Evolutionary conservation across 2,329 filamentous ascomycete genomes (phyloP), one percentile per base, ranked within the genome.

Genomic region (Hypoxylon sp.): DNA sequence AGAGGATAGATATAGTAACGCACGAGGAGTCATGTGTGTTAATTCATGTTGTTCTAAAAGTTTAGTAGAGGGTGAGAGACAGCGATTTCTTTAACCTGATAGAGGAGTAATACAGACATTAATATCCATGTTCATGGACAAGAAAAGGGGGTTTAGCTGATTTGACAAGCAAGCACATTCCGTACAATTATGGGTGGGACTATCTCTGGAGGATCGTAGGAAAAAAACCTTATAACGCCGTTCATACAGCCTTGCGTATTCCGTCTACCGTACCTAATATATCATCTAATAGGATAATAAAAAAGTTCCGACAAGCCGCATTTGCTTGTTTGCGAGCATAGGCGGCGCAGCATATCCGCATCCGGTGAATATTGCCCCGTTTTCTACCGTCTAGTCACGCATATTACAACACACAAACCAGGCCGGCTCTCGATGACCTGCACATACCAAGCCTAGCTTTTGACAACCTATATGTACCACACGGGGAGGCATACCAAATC

Each of bases 321-420:
- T 33, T 44, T 31, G 44, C 48, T 33, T 53, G 42, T 29, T 63
- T 48, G 50, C 35, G 37, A 22, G 24, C 19, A 19, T 42, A 35
- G 51, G 33, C 35, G 19, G 42, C 22, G 55, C 51, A 57, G 39
- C 47, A 47, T 42, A 51, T 26, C 33, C 26, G 29, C 59, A 55
- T 31, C 39, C 42, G 13, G 33, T 42, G 44, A 64, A 51, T 19
- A 31, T 44, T 42, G 47, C n/a, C 14, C 53, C 26, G 42, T 48
- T 31, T 50, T 58, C 26, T 67, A 47, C 59, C 60, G 33, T 47
- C 47, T 29, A 64, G 59, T 61, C 62, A 65, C 56, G 17, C 56
- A 37, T 35, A 53, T 61, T 55, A 68, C 47, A 58, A 61, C 39
- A 63, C 39, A 57, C 24, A 48, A 65, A 57, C 42, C 26, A 61